These are phyloP conservation scores for Phylloporus sp. DNA, from an alignment of 768 basidiomycete genomes.

Conservation along the genomic window DNA sequence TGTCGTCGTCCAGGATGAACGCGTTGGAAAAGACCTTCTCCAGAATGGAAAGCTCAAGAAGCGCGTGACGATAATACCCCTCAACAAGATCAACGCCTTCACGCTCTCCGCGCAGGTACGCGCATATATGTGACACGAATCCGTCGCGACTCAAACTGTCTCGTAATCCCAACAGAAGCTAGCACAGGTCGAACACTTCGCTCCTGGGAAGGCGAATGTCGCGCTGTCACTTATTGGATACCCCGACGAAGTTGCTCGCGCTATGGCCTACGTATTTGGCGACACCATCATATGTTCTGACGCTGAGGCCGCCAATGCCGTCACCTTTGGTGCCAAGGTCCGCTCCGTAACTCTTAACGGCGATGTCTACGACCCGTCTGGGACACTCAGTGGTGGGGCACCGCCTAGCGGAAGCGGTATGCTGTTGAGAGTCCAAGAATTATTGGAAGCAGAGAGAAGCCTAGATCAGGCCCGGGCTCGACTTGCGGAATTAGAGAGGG, in stretches of 20 bases:
- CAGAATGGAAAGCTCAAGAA: conserved; percentile 74
- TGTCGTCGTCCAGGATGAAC: conserved; percentile 89
- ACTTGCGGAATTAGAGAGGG: conserved; percentile 49
- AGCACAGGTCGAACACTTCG: conserved; percentile 60
- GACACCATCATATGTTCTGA: conserved; percentile 91
- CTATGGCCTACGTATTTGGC: conserved; percentile 91
- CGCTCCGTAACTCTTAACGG: conserved; percentile 91
- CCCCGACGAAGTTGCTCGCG: conserved; percentile 72
- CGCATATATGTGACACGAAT: neutral
- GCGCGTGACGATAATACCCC: conserved; percentile 88
- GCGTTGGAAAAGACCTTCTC: conserved; percentile 79
- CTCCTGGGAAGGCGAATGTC: conserved; percentile 74
- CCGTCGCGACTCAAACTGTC: neutral
- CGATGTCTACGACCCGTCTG: conserved; percentile 94
- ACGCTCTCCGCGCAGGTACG: conserved; percentile 47
- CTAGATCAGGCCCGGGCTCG: conserved; percentile 45
- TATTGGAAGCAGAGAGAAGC: conserved; percentile 61
- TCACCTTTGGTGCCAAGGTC: conserved; percentile 72
- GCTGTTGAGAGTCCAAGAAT: conserved; percentile 78
- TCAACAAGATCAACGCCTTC: conserved; percentile 81
- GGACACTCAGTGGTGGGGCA: conserved; percentile 88
- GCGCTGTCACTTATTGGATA: conserved; percentile 90
- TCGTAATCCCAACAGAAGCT: conserved; percentile 56
- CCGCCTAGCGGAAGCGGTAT: conserved; percentile 71
- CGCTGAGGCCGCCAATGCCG: conserved; percentile 75